Conservation (phyloP, 495 filamentous ascomycete species). For the Oleoguttula mirabilis region DNA sequence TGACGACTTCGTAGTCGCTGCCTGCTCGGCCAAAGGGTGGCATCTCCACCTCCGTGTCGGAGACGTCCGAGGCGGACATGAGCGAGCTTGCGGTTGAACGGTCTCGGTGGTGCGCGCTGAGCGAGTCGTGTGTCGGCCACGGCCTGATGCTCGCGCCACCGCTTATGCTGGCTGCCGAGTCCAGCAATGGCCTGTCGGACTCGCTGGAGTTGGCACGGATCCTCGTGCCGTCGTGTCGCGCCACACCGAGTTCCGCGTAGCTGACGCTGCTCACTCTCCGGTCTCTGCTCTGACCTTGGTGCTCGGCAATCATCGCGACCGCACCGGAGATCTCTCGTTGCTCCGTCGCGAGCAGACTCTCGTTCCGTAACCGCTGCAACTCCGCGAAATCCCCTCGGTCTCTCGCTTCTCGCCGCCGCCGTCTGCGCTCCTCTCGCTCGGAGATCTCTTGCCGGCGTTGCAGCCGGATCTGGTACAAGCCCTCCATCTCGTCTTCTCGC, state of each 20-base stretch:
- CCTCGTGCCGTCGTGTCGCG: slow-evolving; percentile 77
- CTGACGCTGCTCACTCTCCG: slow-evolving; percentile 69
- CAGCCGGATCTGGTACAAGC: slow-evolving; percentile 77
- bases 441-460: slow-evolving; percentile 62
- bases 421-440: slow-evolving; percentile 63
- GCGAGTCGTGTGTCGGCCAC: slow-evolving; percentile 16
- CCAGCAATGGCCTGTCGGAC: slow-evolving; percentile 64
- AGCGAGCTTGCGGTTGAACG: slow-evolving; percentile 25
- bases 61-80: slow-evolving; percentile 14
- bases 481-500: slow-evolving; percentile 87
- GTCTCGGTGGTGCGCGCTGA: slow-evolving; percentile 22
- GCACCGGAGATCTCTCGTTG: slow-evolving; percentile 12
- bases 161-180: slow-evolving; percentile 51
- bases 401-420: slow-evolving; percentile 54
- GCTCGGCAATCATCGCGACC: slow-evolving; percentile 45
- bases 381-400: slow-evolving; percentile 52
- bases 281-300: slow-evolving; percentile 54
- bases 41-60: slow-evolving; percentile 20
- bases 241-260: slow-evolving; percentile 77
- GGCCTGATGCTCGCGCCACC: slow-evolving; percentile 20
- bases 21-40: slow-evolving; percentile 17
- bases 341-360: slow-evolving; percentile 27
- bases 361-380: slow-evolving; percentile 45
- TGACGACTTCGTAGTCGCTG: slow-evolving; percentile 15
- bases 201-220: slow-evolving; percentile 70